Percentiles rank a stretch among this genome's conserved stretches.
These are phyloP conservation scores for Calycina marina DNA, from an alignment of 2,329 filamentous ascomycete genomes.

Conservation along the genomic window DNA sequence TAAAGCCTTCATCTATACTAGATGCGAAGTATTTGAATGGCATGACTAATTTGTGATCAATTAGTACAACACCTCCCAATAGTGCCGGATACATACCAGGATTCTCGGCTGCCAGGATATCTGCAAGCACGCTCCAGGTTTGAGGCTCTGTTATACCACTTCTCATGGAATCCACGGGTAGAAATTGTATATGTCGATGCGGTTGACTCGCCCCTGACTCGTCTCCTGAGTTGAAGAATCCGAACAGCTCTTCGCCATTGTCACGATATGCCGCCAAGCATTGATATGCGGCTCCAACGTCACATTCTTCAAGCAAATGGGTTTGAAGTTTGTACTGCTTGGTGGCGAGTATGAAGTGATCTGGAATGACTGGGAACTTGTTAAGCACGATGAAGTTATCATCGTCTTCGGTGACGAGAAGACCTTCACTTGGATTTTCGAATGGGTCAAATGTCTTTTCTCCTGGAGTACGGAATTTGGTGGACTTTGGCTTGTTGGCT, in stretches of 20 bases:
- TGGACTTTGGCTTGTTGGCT: slow-evolving; percentile 47
- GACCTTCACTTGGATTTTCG: slow-evolving; percentile 37
- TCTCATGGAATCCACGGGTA: slow-evolving; percentile 49
- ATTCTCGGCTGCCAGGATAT: slow-evolving; percentile 21
- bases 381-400: slow-evolving; percentile 55
- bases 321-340: slow-evolving; percentile 49
- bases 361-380: slow-evolving; percentile 57
- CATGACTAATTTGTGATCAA: slow-evolving; percentile 9
- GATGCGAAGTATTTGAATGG: slow-evolving; percentile 21
- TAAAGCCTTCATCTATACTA: slow-evolving; percentile 8
- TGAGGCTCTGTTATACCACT: slow-evolving; percentile 25
- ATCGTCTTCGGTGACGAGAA: slow-evolving; percentile 40
- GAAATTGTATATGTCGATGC: slow-evolving; percentile 57
- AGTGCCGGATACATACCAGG: slow-evolving; percentile 6
- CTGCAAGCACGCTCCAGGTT: slow-evolving; percentile 36
- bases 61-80: not conserved
- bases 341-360: slow-evolving; percentile 61
- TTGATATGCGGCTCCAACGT: slow-evolving; percentile 45
- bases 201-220: slow-evolving; percentile 59
- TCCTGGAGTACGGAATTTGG: slow-evolving; percentile 14
- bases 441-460: slow-evolving; percentile 45
- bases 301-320: slow-evolving; percentile 41
- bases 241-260: slow-evolving; percentile 29
- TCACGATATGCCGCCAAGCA: slow-evolving; percentile 36
- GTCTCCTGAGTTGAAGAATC: slow-evolving; percentile 42